These are phyloP conservation scores for Prunus campanulata DNA, from an alignment of 306 rosid genomes.

Conservation along the genomic window DNA sequence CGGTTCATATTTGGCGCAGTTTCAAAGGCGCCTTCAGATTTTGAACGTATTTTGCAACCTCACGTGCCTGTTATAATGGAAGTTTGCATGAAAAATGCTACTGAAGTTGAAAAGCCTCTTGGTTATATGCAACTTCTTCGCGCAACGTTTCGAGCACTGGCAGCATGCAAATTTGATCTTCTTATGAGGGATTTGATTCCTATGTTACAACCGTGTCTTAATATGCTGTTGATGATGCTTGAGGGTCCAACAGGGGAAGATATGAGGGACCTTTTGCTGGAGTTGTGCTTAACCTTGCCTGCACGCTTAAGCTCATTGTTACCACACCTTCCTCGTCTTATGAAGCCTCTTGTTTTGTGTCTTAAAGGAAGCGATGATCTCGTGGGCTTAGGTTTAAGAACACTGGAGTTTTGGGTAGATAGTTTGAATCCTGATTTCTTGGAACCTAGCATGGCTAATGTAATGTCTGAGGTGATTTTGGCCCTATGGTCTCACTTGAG, in stretches of 20 bases:
- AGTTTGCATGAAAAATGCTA: constrained; percentile 90
- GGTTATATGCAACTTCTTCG: constrained; percentile 96
- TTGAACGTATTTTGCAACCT: constrained; percentile 97
- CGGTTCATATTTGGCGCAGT: constrained; percentile 90
- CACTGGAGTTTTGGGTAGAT: constrained; percentile 98
- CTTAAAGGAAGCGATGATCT: constrained; percentile 90
- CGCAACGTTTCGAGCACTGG: constrained; percentile 75
- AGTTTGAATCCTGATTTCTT: constrained; percentile 98
- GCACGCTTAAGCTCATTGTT: constrained; percentile 93
- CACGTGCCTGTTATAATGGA: constrained; percentile 94
- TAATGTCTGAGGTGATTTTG: constrained; percentile 87
- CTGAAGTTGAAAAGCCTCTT: constrained; percentile 93
- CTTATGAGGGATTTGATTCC: constrained; percentile 89
- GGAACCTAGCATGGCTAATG: constrained; percentile 97
- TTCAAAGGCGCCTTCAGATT: constrained; percentile 91
- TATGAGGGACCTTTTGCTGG: constrained; percentile 88
- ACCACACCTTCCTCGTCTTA: constrained; percentile 89
- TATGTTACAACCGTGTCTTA: constrained; percentile 90
- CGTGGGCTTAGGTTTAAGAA: constrained; percentile 86
- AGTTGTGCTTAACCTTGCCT: constrained; percentile 96
- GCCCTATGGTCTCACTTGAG: constrained; percentile 96
- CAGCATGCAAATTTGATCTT: constrained; percentile 95
- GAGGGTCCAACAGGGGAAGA: constrained; percentile 98
- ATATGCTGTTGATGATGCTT: constrained; percentile 89
- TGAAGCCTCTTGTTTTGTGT: constrained; percentile 94